These are phyloP conservation scores for Wallacemonas rigidus DNA, from an alignment of 208 protist species.

Conservation along the genomic window DNA sequence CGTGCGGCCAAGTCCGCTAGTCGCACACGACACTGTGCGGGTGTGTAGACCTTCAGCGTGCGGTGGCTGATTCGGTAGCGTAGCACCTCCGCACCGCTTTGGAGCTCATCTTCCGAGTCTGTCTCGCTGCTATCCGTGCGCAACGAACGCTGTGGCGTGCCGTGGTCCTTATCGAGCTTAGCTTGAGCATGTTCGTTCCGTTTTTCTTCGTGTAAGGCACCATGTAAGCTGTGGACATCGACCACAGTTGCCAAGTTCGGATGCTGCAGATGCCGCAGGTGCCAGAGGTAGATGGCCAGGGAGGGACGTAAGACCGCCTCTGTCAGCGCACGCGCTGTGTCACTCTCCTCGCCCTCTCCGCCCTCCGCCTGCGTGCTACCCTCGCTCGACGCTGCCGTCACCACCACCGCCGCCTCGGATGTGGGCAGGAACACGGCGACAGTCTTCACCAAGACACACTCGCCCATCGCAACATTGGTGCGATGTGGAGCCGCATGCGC, in stretches of 20 bases:
- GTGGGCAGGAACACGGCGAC: slow-evolving; percentile 27
- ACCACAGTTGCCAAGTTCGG: slow-evolving; percentile 17
- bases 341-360: neutral
- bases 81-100: slow-evolving; percentile 1
- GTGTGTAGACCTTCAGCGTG: neutral
- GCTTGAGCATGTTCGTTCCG: neutral
- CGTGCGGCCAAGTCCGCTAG: neutral
- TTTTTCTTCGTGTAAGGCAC: slow-evolving; percentile 15
- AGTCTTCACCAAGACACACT: slow-evolving; percentile 28
- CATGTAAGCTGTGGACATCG: slow-evolving; percentile 25
- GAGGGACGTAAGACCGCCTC: neutral
- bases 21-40: neutral
- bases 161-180: too few relatives aligned
- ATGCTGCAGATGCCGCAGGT: slow-evolving; percentile 19
- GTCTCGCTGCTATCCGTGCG: neutral
- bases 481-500: neutral
- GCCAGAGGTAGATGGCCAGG: slow-evolving; percentile 6
- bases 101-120: slow-evolving; percentile 4
- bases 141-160: neutral
- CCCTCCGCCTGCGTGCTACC: slow-evolving; percentile 5
- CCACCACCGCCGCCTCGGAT: neutral
- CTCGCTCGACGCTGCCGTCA: neutral
- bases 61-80: slow-evolving; percentile 12
- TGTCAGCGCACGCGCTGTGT: neutral
- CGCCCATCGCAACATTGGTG: too few relatives aligned